Evolutionary conservation across 805 yeast genomes (phyloP), one percentile per base, ranked within the genome.

Genomic region (Kluyveromyces wickerhamii): DNA sequence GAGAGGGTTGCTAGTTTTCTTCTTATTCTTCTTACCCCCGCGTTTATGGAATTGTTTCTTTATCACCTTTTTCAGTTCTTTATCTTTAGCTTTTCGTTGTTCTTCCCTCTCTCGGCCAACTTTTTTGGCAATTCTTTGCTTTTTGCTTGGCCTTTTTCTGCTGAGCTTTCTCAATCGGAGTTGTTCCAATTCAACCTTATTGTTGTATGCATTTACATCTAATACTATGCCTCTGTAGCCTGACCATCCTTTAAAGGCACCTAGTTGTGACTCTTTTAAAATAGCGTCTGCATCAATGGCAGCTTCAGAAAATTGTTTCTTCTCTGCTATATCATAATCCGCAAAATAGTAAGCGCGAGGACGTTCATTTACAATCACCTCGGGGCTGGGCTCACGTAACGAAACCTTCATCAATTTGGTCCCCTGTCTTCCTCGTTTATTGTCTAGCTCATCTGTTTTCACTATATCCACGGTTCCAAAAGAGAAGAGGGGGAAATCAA

Each of bases 21-120:
- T 50, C 26, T 54, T 56, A 32, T 57, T 57, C 39, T 57, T 56
- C 34, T 56, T 57, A 16, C 63, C 63, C 36, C 63, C 63, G 36
- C 63, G 53, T 36, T 51, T 55, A 34, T 52, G 57, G 31, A 57
- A 55, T 37, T 45, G 51, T 44, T 59, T 59, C 41, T 59, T 59
- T 2, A 49, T 36, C 27, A 47, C 24, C 36, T 49, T 55, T 36
- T 43, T 56, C 7, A 54, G 33, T 36, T 48, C 51, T 16, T 41
- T 35, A 3, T 36, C 48, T 35, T 39, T 39, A 16, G 40, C 41
- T 29, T 44, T 44, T 32, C 63, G 53, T 28, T 46, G 52, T 18
- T 38, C 18, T 16, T 42, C 48, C 21, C 47, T 43, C 32, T 45
- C 39, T 16, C 32, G 31, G 6, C 54, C 62, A 11, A 38, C 13